Evolutionary conservation across 2,329 filamentous ascomycete genomes (phyloP).

Genomic region (Cytospora piceae): DNA sequence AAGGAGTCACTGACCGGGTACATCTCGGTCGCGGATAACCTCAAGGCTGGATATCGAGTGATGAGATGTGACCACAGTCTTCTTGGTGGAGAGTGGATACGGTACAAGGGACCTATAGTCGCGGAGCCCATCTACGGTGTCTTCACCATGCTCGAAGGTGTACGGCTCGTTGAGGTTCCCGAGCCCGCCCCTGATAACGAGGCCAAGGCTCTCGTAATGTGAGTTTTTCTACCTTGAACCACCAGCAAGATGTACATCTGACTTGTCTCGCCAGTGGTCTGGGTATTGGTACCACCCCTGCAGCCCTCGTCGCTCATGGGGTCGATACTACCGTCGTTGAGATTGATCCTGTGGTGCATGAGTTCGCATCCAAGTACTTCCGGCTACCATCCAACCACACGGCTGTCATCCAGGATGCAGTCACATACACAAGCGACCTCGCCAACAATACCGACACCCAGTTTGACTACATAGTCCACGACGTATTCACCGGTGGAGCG

Average conservation of each 20-base stretch:
- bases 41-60: slow-evolving; percentile 71
- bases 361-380: slow-evolving; percentile 84
- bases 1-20: slow-evolving; percentile 90
- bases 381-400: slow-evolving; percentile 75
- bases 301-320: slow-evolving; percentile 82
- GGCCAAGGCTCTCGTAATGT: slow-evolving; percentile 85
- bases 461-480: slow-evolving; percentile 94
- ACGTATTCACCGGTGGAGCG: slow-evolving; percentile 95
- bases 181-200: slow-evolving; percentile 61
- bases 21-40: slow-evolving; percentile 83
- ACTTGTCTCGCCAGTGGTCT: slow-evolving; percentile 66
- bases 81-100: slow-evolving; percentile 88
- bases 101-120: slow-evolving; percentile 56
- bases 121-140: slow-evolving; percentile 91
- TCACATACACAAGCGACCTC: slow-evolving; percentile 63
- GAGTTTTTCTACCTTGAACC: no score
- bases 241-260: slow-evolving; percentile 24
- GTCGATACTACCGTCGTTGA: slow-evolving; percentile 94
- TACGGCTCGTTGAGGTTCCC: slow-evolving; percentile 73
- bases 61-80: slow-evolving; percentile 94
- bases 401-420: slow-evolving; percentile 80
- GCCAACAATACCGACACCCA: slow-evolving; percentile 47
- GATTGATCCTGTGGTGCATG: slow-evolving; percentile 86
- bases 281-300: slow-evolving; percentile 88
- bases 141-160: slow-evolving; percentile 94